Evolutionary conservation across 1,284 basidiomycete genomes (phyloP).

Genomic region (Laetiporus sulphureus): DNA sequence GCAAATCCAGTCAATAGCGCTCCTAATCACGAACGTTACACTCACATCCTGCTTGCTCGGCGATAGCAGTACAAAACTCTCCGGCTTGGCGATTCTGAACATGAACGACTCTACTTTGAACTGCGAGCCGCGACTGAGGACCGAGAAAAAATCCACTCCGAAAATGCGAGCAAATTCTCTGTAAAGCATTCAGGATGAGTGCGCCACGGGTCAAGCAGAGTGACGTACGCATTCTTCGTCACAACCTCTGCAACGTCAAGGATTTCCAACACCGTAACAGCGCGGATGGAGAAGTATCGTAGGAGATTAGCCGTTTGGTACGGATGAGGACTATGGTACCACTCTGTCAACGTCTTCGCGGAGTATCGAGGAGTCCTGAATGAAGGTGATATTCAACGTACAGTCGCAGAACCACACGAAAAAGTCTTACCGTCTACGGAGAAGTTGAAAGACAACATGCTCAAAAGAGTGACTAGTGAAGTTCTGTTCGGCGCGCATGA

Average conservation of each 20-base stretch:
- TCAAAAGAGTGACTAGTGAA: slow-evolving; percentile 86
- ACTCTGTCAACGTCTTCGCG: slow-evolving; percentile 57
- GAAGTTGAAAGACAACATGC: slow-evolving; percentile 79
- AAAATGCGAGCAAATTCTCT: slow-evolving; percentile 97
- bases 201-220: background rate
- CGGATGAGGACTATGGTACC: slow-evolving; percentile 62
- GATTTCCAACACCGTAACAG: slow-evolving; percentile 67
- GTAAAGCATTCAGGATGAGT: background rate
- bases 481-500: slow-evolving; percentile 83
- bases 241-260: slow-evolving; percentile 77
- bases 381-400: background rate
- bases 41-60: slow-evolving; percentile 79
- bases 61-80: slow-evolving; percentile 84
- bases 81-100: slow-evolving; percentile 97
- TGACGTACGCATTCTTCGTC: slow-evolving; percentile 80
- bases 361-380: slow-evolving; percentile 75
- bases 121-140: slow-evolving; percentile 91
- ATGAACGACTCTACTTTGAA: slow-evolving; percentile 99
- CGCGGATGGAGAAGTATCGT: slow-evolving; percentile 57
- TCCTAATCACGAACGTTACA: slow-evolving; percentile 8
- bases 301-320: slow-evolving; percentile 51
- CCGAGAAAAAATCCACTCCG: slow-evolving; percentile 95
- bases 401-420: background rate
- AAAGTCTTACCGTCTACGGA: slow-evolving; percentile 56
- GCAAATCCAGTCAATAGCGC: slow-evolving; percentile 4